A percentile compares a stretch with the other conserved stretches of the same genome.
phyloP scores from a whole-genome alignment of 768 basidiomycete genomes.

The Agaricus blazei region DNA sequence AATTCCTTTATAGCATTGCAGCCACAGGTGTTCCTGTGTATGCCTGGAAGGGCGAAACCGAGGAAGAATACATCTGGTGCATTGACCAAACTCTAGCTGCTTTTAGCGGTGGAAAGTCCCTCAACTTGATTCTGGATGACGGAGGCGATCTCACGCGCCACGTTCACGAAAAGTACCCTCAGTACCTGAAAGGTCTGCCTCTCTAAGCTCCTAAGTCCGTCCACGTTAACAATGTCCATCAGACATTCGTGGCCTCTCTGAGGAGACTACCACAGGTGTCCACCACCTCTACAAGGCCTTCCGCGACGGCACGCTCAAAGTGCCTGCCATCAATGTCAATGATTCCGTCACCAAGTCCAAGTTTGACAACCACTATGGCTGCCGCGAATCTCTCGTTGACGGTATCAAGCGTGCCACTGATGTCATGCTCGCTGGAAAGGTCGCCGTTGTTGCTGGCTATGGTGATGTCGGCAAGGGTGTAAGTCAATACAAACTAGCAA shows the following conservation, averaged over 20 bases:
- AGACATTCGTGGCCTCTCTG: conserved; percentile 92
- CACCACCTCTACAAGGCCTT: conserved; percentile 99
- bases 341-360: conserved; percentile 99
- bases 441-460: conserved; percentile 97
- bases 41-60: conserved; percentile 99
- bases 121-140: conserved; percentile 99
- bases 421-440: conserved; percentile 99
- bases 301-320: conserved; percentile 92
- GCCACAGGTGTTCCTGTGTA: conserved; percentile 98
- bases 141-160: conserved; percentile 94
- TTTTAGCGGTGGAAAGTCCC: conserved; percentile 74
- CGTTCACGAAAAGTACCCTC: conserved; percentile 95
- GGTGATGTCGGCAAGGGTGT: conserved; percentile 99
- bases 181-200: conserved; percentile 66
- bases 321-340: conserved; percentile 99
- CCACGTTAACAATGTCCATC: conserved; percentile 4
- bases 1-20: conserved; percentile 60
- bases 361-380: conserved; percentile 98
- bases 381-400: conserved; percentile 98
- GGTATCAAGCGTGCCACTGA: conserved; percentile 99
- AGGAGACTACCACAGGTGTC: conserved; percentile 99
- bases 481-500: conserved; percentile 29
- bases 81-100: conserved; percentile 91
- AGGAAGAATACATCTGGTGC: conserved; percentile 98
- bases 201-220: neutral